Conservation (phyloP, 441 rosid genomes). For the Aleurites moluccanus region DNA sequence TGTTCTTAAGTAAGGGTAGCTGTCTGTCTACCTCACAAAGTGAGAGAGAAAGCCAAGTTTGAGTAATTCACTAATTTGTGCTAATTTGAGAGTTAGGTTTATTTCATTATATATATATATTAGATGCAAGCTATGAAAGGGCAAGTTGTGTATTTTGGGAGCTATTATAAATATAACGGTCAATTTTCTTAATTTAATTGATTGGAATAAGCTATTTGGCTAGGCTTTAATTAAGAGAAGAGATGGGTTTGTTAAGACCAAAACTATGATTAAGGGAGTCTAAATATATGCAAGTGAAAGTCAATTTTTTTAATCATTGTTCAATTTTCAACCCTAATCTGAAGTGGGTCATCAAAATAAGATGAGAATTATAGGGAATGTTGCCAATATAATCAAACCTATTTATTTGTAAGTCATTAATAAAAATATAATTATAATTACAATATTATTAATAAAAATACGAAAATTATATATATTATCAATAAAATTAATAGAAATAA, state of each 20-base stretch:
- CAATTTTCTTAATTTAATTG: no score
- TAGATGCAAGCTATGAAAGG: not conserved
- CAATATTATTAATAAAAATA: no score
- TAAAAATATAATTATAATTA: no score
- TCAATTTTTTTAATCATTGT: not conserved
- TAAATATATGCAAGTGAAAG: not conserved
- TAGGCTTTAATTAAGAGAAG: no score
- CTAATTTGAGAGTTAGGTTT: slow-evolving; percentile 21
- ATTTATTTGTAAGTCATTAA: no score
- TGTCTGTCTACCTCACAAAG: slow-evolving; percentile 21
- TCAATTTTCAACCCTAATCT: not conserved
- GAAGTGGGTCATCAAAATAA: not conserved
- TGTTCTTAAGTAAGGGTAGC: slow-evolving; percentile 32
- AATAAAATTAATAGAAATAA: no score
- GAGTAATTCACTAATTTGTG: slow-evolving; percentile 3
- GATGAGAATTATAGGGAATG: no score
- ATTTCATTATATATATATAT: not conserved
- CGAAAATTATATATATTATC: no score
- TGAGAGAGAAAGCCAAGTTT: slow-evolving; percentile 5
- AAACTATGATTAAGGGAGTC: not conserved
- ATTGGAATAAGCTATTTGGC: no score
- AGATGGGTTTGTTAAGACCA: not conserved
- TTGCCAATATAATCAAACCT: no score
- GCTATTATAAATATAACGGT: no score
- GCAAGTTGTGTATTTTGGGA: no score